Percentiles rank a stretch among this genome's conserved stretches.
phyloP scores from a whole-genome alignment of 306 rosid species.

The Canavalia gladiata region DNA sequence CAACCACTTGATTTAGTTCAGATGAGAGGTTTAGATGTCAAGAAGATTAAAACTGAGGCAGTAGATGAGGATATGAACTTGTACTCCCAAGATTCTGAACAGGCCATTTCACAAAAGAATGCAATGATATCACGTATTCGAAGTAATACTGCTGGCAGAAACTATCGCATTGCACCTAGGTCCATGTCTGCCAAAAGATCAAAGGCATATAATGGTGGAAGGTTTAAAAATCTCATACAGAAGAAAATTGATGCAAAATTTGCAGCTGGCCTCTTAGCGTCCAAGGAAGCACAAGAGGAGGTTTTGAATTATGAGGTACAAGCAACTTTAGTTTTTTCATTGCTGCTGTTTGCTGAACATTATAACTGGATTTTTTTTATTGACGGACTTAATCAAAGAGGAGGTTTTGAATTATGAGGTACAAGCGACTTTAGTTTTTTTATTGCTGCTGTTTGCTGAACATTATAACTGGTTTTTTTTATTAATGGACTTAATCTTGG shows the following conservation, averaged over 20 bases:
- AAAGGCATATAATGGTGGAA: conserved; percentile 66
- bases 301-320: conserved; percentile 76
- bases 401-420: conserved; percentile 84
- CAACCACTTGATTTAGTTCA: conserved; percentile 64
- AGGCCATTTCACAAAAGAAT: conserved; percentile 64
- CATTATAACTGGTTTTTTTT: background rate
- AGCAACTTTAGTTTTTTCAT: background rate
- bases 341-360: background rate
- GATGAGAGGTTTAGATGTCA: conserved; percentile 55
- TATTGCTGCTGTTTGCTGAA: background rate
- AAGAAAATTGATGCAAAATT: conserved; percentile 77
- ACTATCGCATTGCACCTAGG: conserved; percentile 70
- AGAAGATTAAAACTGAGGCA: conserved; percentile 60
- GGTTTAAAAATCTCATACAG: conserved; percentile 62
- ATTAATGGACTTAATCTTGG: conserved; percentile 11
- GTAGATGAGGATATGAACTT: conserved; percentile 58
- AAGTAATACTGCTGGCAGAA: conserved; percentile 71
- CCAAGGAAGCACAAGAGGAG: conserved; percentile 87
- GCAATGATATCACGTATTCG: conserved; percentile 79
- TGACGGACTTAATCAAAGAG: conserved; percentile 46
- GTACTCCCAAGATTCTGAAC: conserved; percentile 62
- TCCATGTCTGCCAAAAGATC: conserved; percentile 71
- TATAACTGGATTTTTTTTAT: background rate
- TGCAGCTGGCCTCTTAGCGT: conserved; percentile 69
- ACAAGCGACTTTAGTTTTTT: conserved; percentile 28